Conservation (phyloP, 23 red algal species). For the Chondrus crispus region DNA sequence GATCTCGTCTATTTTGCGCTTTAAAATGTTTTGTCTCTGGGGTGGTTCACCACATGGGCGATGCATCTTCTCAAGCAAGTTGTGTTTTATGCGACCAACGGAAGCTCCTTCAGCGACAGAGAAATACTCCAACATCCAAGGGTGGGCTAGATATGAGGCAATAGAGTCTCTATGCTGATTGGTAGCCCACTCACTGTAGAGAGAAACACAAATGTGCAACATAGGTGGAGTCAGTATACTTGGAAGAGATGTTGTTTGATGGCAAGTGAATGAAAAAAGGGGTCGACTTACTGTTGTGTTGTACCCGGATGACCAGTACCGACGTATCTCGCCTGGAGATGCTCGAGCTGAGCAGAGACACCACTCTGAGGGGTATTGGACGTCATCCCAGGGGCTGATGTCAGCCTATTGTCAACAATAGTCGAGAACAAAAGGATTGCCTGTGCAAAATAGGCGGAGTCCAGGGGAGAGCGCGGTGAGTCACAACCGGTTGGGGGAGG, state of each 20-base stretch:
- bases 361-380: too few species aligned
- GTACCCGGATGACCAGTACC: conserved; percentile 73
- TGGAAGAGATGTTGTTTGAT: background rate
- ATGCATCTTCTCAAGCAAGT: conserved; percentile 71
- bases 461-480: too few species aligned
- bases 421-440: too few species aligned
- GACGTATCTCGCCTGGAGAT: conserved; percentile 66
- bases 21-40: too few species aligned
- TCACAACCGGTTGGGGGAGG: too few species aligned
- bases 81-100: conserved; percentile 44
- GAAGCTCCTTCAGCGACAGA: conserved; percentile 71
- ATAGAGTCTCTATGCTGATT: conserved; percentile 79
- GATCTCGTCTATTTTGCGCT: conserved; percentile 26
- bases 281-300: conserved; percentile 64
- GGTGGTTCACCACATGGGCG: conserved; percentile 63
- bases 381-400: too few species aligned
- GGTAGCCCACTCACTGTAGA: conserved; percentile 67
- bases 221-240: background rate
- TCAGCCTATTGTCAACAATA: too few species aligned
- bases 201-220: background rate
- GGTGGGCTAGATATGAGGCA: conserved; percentile 59
- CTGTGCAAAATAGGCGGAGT: too few species aligned
- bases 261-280: background rate
- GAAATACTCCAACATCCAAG: conserved; percentile 62
- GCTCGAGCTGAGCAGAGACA: conserved; percentile 65